Evolutionary conservation across 192 early-diverging fungal species (phyloP), one percentile per base, ranked within the genome.

Genomic region (Backusella westeae): DNA sequence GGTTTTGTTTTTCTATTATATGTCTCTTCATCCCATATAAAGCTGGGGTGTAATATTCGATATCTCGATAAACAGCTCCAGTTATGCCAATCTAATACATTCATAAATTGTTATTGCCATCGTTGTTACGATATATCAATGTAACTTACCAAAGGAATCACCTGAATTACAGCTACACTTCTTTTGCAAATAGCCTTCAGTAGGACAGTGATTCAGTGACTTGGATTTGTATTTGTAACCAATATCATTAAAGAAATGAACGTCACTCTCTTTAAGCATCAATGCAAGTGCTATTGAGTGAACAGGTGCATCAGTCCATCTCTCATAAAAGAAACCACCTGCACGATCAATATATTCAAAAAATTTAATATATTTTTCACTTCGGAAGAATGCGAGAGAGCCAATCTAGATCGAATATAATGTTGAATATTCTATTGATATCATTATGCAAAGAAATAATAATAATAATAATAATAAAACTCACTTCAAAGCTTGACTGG

Each of bases 401-500:
- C 84, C 91, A 41, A 92, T 92, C 75, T 92, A 74, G 17, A 34
- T 7, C 6, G 14, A 65, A 32, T 19, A 41, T 63, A 23, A 56
- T 56, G 32, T 23, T 34, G 12, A 41, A 32, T 63, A 23, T 34
- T 19, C 52, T 17, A 32, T 75, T 70, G 14, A 69, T 2, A 21
- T 26, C 2, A 53, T 65, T 21, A 32, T 76, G 38, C 9, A 38
- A 38, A 38, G 38, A 38, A 8, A 39, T 9, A 8, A 39, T 1
- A 15, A 42, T 10, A 14, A 42, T 10, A 14, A 42, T 12, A 42
- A 44, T 36, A 35, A 59, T 38, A 10, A 44, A 38, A 34, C 73
- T 56, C 67, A 80, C 75, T 29, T 82, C 92, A 83, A 94, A 94
- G 76, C 93, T 94, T 75, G 86, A 88, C 90, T 92, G 92, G 44